Percentiles rank a stretch among this genome's conserved stretches.
Evolutionary conservation across 2,329 filamentous ascomycete genomes (phyloP).

Genomic region (Exophiala alcalophila): DNA sequence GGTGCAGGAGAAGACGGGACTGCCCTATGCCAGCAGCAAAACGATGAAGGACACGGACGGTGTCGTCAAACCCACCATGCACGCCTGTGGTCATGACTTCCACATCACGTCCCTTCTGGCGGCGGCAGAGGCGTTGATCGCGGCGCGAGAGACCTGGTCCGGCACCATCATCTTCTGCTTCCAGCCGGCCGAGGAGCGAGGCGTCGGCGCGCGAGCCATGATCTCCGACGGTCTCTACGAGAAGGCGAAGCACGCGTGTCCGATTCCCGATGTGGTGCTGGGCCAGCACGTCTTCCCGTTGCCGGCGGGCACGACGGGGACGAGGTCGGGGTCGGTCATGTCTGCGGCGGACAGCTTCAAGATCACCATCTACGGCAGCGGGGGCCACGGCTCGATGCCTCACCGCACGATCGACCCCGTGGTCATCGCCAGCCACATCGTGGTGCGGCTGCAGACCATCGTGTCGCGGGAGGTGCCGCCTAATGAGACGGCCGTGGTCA

Average conservation of each 20-base stretch:
- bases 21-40: slow-evolving; percentile 48
- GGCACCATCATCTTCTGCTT: slow-evolving; percentile 65
- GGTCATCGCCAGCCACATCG: slow-evolving; percentile 55
- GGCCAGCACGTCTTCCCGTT: slow-evolving; percentile 56
- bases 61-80: slow-evolving; percentile 56
- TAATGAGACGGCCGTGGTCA: slow-evolving; percentile 56
- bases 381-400: slow-evolving; percentile 58
- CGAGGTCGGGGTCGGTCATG: slow-evolving; percentile 41
- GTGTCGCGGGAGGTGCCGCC: slow-evolving; percentile 56
- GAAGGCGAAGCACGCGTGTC: slow-evolving; percentile 37
- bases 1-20: slow-evolving; percentile 46
- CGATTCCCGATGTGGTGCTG: slow-evolving; percentile 55
- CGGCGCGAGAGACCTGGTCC: slow-evolving; percentile 50
- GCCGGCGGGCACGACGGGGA: slow-evolving; percentile 42
- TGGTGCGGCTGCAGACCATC: slow-evolving; percentile 59
- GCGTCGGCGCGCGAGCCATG: slow-evolving; percentile 61
- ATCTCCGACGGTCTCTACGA: slow-evolving; percentile 58
- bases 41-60: slow-evolving; percentile 49
- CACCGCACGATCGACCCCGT: slow-evolving; percentile 58
- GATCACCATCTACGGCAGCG: slow-evolving; percentile 57
- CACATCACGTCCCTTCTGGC: slow-evolving; percentile 57
- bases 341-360: slow-evolving; percentile 46
- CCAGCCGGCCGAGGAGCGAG: slow-evolving; percentile 66
- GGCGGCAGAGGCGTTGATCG: slow-evolving; percentile 51
- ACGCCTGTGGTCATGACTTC: slow-evolving; percentile 61